Conservation (phyloP, 495 filamentous ascomycete genomes). For the Xylaria cubensis region DNA sequence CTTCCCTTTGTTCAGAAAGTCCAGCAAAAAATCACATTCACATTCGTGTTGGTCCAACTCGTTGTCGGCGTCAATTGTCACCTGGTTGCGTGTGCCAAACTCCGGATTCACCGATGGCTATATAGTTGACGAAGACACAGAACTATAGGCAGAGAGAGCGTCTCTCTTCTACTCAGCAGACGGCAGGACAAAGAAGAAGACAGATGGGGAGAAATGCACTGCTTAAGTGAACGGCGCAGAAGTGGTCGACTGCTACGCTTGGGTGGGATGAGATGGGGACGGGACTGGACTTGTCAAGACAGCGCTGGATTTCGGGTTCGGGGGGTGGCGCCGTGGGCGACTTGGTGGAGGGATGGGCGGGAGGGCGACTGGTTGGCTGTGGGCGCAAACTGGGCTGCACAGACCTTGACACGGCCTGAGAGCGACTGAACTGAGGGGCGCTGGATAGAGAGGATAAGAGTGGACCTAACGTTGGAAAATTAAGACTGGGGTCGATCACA, state of each 20-base stretch:
- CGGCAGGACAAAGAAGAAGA: conserved; percentile 11
- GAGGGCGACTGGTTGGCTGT: conserved; percentile 20
- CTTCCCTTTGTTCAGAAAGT: conserved; percentile 24
- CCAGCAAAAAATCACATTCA: conserved; percentile 24
- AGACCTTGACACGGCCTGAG: conserved; percentile 17
- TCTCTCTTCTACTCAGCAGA: conserved; percentile 19
- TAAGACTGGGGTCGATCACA: conserved; percentile 18
- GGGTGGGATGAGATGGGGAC: conserved; percentile 19
- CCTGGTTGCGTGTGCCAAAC: background rate
- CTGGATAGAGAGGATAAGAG: conserved; percentile 14
- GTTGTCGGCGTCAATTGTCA: conserved; percentile 21
- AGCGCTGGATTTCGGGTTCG: conserved; percentile 14
- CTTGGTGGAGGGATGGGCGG: conserved; percentile 25
- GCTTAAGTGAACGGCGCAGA: conserved; percentile 13
- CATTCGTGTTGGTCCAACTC: conserved; percentile 3
- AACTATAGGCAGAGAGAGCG: conserved; percentile 10
- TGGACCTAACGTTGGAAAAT: conserved; percentile 17
- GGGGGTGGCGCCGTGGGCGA: conserved; percentile 8
- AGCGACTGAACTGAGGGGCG: conserved; percentile 10
- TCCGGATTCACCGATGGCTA: conserved; percentile 11
- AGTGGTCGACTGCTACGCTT: conserved; percentile 11
- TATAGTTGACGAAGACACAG: conserved; percentile 6
- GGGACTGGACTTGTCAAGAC: conserved; percentile 15
- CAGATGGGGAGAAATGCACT: conserved; percentile 13
- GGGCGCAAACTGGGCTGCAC: conserved; percentile 16